These are phyloP conservation scores for Melampsora americana DNA, from an alignment of 1,284 basidiomycete species.

Conservation along the genomic window DNA sequence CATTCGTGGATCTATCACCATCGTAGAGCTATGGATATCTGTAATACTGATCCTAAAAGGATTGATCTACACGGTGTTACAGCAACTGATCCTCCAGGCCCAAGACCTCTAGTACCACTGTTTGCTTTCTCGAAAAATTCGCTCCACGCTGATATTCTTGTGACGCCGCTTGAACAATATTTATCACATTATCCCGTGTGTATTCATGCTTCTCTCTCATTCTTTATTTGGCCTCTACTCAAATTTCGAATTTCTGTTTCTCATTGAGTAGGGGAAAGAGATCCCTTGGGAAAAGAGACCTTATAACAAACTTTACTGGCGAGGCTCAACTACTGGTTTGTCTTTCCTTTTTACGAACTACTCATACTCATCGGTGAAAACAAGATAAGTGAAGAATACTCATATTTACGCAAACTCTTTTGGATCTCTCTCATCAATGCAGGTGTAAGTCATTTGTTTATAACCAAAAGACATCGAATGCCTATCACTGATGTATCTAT, in stretches of 20 bases:
- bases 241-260: not conserved
- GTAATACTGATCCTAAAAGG: constrained; percentile 40
- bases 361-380: not conserved
- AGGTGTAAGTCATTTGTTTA: constrained; percentile 1
- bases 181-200: constrained; percentile 14
- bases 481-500: no score
- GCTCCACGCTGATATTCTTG: constrained; percentile 57
- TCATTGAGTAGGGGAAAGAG: constrained; percentile 18
- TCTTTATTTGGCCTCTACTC: not conserved
- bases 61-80: constrained; percentile 48
- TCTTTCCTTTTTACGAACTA: constrained; percentile 47
- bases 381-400: constrained; percentile 47
- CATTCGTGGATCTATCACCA: constrained; percentile 30
- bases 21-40: constrained; percentile 31
- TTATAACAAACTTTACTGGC: constrained; percentile 53
- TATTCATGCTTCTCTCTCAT: not conserved
- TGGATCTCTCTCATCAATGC: no score
- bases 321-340: constrained; percentile 56
- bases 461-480: no score
- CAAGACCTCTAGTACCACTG: constrained; percentile 49
- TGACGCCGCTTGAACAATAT: constrained; percentile 59
- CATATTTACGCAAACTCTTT: constrained; percentile 7
- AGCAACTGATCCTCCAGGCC: constrained; percentile 49
- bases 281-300: constrained; percentile 54
- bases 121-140: constrained; percentile 52